Evolutionary conservation across 371 early-diverging fungal species (phyloP), one percentile per base, ranked within the genome.

Genomic region (Mucor ambiguus): DNA sequence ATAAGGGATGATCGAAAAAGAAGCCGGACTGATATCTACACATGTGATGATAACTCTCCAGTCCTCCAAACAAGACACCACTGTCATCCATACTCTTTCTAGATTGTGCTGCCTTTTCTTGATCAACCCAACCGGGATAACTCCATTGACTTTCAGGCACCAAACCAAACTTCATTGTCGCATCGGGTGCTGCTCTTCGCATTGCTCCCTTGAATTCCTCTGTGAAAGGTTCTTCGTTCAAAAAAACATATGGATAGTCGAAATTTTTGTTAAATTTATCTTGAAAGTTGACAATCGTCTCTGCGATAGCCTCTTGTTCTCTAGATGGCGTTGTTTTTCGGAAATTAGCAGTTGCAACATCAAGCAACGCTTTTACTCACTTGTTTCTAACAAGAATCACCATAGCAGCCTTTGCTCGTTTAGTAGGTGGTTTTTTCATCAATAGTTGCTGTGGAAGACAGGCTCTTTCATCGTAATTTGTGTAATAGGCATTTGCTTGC

Each of bases 1-100:
- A 69, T 4, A 92, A 73, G 46, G 89, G 91, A 68, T 98, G 96
- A 67, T 84, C 75, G 71, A 88, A 96, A 69, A 99, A 95, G 73
- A 93, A 90, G 1, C 98, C 97, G 9, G 96, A 96, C 63, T 94
- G 90, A 70, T 88, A 96, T 54, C 92, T 80, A 62, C 90, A 88
- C 90, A 89, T 87, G 65, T 87, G 85, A 60, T 85, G 84, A 64
- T 84, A 88, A 24, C 82, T 83, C 12, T 79, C 77, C 44, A 75
- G 67, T 5, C 69, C 81, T 14, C 76, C 85, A 65, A 70, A 81
- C 26, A 74, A 63, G 10, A 83, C 80, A 7, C 66, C 63, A 3
- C 67, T 63, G 1, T 54, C 64, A 18, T 68, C 68, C 84, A 83
- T 83, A 60, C 78, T 62, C 64, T 79, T 78, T 73, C 86, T 87